Percentiles rank a stretch among this genome's conserved stretches.
phyloP scores from a whole-genome alignment of 1,284 basidiomycete species.

The Polyporus tsugae region DNA sequence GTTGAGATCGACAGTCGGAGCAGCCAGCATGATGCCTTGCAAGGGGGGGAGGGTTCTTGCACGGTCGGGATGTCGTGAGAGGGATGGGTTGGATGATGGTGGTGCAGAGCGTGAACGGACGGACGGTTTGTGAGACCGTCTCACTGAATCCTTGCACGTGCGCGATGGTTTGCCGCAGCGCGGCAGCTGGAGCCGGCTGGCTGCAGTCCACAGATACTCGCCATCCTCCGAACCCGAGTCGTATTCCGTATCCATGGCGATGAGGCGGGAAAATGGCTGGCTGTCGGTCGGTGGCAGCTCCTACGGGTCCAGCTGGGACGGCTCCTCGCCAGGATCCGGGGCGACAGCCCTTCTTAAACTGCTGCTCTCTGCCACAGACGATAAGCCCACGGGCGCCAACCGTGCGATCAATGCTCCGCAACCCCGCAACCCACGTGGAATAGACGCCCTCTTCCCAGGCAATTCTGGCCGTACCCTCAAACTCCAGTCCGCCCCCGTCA shows the following conservation, averaged over 20 bases:
- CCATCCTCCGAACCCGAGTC: constrained; percentile 41
- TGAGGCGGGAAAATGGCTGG: constrained; percentile 28
- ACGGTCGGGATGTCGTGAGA: constrained; percentile 28
- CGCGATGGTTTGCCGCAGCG: constrained; percentile 33
- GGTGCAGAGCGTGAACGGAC: constrained; percentile 44
- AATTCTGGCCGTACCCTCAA: constrained; percentile 23
- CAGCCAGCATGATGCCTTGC: constrained; percentile 59
- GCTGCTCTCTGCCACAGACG: constrained; percentile 21
- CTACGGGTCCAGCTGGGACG: constrained; percentile 23
- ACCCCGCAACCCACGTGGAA: constrained; percentile 24
- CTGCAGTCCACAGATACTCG: constrained; percentile 42
- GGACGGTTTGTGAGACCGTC: constrained; percentile 35
- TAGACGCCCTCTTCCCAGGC: constrained; percentile 23
- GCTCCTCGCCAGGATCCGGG: constrained; percentile 18
- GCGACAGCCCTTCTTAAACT: constrained; percentile 26
- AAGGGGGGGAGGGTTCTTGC: constrained; percentile 29
- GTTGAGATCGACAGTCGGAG: constrained; percentile 62
- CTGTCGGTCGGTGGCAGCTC: constrained; percentile 20
- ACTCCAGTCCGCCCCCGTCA: constrained; percentile 29
- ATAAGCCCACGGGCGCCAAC: constrained; percentile 27
- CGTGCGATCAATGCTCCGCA: constrained; percentile 11
- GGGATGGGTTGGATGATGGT: constrained; percentile 38
- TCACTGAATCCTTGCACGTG: constrained; percentile 33
- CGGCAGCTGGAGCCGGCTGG: constrained; percentile 36
- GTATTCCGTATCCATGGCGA: constrained; percentile 34